Evolutionary conservation across 352 stramenopile species (phyloP).

Genomic region (Albugo candida): DNA sequence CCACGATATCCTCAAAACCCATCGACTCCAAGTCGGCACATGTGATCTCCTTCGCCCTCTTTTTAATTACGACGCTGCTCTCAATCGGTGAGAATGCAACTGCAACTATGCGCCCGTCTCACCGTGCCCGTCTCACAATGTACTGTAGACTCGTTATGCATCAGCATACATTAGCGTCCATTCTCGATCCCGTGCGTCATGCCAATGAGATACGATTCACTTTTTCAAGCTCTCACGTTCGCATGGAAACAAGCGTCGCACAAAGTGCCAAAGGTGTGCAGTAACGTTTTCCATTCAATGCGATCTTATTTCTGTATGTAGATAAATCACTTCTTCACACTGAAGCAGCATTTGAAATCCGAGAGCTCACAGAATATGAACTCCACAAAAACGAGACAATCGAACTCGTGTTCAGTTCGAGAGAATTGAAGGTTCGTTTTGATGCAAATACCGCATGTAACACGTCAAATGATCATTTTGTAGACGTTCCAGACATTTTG

Average conservation of each 20-base stretch:
- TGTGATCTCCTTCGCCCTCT: constrained; percentile 61
- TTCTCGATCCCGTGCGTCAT: constrained; percentile 65
- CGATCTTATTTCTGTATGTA: constrained; percentile 17
- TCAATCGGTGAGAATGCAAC: constrained; percentile 15
- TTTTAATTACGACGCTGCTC: constrained; percentile 36
- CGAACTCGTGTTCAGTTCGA: constrained; percentile 72
- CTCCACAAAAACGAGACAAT: constrained; percentile 29
- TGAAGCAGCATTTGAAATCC: constrained; percentile 56
- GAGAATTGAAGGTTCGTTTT: constrained; percentile 39
- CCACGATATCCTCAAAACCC: constrained; percentile 75
- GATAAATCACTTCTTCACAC: constrained; percentile 62
- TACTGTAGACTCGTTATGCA: constrained; percentile 17
- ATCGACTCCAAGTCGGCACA: constrained; percentile 62
- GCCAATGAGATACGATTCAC: constrained; percentile 59
- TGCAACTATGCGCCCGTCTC: background rate
- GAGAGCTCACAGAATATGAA: constrained; percentile 57
- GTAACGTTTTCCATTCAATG: background rate
- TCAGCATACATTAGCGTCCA: constrained; percentile 51
- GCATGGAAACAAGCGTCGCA: too few species aligned
- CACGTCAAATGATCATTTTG: background rate
- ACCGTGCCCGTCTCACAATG: background rate
- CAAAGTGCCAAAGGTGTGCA: too few species aligned
- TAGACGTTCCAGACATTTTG: constrained; percentile 54
- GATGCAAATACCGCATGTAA: background rate
- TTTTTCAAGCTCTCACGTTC: constrained; percentile 30